Evolutionary conservation across 2,329 filamentous ascomycete genomes (phyloP).

Genomic region (Pestalotiopsis fici): DNA sequence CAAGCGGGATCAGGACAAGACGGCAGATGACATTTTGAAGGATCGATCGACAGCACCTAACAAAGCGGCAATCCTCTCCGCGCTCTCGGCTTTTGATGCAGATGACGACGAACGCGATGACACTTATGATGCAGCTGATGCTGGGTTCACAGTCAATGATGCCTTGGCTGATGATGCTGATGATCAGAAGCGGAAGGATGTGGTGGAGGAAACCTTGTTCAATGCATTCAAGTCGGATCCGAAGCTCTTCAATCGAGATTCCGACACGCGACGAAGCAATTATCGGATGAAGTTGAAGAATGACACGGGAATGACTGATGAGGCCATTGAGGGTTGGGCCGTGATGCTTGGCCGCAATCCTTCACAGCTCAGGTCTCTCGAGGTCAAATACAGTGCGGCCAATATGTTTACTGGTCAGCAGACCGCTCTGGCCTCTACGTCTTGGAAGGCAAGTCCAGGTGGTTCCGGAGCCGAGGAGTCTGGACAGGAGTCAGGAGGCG

Average conservation of each 20-base stretch:
- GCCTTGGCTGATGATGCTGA: slow-evolving; percentile 58
- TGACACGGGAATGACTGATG: slow-evolving; percentile 88
- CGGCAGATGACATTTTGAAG: slow-evolving; percentile 71
- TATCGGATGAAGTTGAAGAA: slow-evolving; percentile 65
- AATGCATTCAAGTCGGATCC: slow-evolving; percentile 67
- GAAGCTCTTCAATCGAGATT: slow-evolving; percentile 70
- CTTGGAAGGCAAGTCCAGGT: slow-evolving; percentile 60
- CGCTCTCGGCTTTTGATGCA: slow-evolving; percentile 84
- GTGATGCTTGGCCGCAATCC: slow-evolving; percentile 80
- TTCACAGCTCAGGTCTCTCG: slow-evolving; percentile 66
- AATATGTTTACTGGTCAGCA: slow-evolving; percentile 66
- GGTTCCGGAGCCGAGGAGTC: slow-evolving; percentile 60
- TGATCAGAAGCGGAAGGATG: slow-evolving; percentile 42
- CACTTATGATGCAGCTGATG: slow-evolving; percentile 90
- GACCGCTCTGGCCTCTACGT: slow-evolving; percentile 61
- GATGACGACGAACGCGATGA: slow-evolving; percentile 97
- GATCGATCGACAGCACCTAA: slow-evolving; percentile 66
- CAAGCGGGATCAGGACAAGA: slow-evolving; percentile 63
- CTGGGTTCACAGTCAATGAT: slow-evolving; percentile 83
- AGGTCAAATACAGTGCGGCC: slow-evolving; percentile 61
- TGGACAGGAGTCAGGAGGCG: slow-evolving; percentile 41
- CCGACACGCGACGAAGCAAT: slow-evolving; percentile 65
- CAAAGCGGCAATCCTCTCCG: slow-evolving; percentile 86
- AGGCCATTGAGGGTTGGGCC: slow-evolving; percentile 92
- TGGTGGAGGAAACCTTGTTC: slow-evolving; percentile 74